phyloP scores from a whole-genome alignment of 2,329 filamentous ascomycete genomes.

The Phoma herbarum region DNA sequence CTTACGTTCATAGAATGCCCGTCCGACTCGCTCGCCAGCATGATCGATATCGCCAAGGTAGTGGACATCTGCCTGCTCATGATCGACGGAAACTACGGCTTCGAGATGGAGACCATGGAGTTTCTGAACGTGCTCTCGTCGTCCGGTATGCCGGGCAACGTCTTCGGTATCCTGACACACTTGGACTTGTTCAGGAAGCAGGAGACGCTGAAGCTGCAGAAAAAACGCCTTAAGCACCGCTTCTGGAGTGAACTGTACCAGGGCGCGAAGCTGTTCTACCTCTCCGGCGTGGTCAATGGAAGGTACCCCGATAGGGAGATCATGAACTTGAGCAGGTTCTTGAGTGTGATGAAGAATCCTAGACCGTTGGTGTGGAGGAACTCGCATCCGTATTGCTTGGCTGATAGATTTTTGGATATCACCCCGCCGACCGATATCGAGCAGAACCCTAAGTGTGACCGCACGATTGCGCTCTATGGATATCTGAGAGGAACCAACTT shows the following conservation, averaged over 20 bases:
- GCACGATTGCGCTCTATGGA: slow-evolving; percentile 88
- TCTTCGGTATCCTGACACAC: slow-evolving; percentile 96
- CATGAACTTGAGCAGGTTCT: slow-evolving; percentile 91
- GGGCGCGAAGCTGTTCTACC: slow-evolving; percentile 94
- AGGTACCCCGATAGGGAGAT: slow-evolving; percentile 96
- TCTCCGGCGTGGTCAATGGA: slow-evolving; percentile 95
- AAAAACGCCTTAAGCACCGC: slow-evolving; percentile 94
- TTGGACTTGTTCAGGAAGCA: slow-evolving; percentile 95
- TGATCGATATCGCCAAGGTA: slow-evolving; percentile 97
- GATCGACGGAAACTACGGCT: slow-evolving; percentile 98
- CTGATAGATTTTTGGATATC: slow-evolving; percentile 94
- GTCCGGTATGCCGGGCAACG: slow-evolving; percentile 97
- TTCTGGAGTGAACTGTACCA: slow-evolving; percentile 98
- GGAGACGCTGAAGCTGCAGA: slow-evolving; percentile 88
- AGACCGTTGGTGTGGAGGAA: slow-evolving; percentile 97
- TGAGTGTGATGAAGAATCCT: slow-evolving; percentile 99
- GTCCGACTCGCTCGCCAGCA: slow-evolving; percentile 89
- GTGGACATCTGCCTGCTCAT: slow-evolving; percentile 96
- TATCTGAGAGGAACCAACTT: slow-evolving; percentile 97
- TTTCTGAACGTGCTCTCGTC: slow-evolving; percentile 93
- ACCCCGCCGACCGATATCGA: slow-evolving; percentile 94
- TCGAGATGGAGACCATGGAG: slow-evolving; percentile 99
- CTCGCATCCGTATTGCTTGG: slow-evolving; percentile 90
- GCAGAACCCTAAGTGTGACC: slow-evolving; percentile 86
- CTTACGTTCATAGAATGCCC: slow-evolving; percentile 97